Base-by-base conservation (phyloP, 176 grass and related monocot genomes). In the Aechmea fasciata region DNA sequence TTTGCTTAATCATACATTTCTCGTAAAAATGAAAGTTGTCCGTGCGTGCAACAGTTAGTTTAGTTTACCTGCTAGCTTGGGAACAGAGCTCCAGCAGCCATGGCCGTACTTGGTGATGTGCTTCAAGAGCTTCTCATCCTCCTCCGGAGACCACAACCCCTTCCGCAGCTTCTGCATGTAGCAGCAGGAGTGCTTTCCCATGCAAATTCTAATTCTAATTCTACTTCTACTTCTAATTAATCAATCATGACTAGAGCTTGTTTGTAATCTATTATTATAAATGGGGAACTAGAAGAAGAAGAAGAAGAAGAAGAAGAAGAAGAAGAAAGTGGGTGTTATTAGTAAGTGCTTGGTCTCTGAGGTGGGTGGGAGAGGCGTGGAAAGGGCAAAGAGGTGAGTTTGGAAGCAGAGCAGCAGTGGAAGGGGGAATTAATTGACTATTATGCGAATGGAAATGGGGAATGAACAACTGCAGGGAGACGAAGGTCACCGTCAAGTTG, bases 81-180 rank as follows among this genome's bases (percentile, higher is more conserved):
- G 73, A 49, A 75, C 73, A 19, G 73, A 75, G 50, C 73, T 75
- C 73, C 73, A 75, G 23, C 73, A 75, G 41, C 73, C 73, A 75
- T 75, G 62, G 48, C 73, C 73, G 13, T 52, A 11, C 73, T 65
- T 66, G 62, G 63, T 52, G 63, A 75, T 66, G 73, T 75, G 73
- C 12, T 53, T 53, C 11, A 66, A 15, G 12, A 75, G 73, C 73
- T 75, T 75, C 73, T 75, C 73, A 10, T 75, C 73, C 73, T 75
- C 73, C 3, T 75, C 73, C 6, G 73, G 73, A 29, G 73, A 75
- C 73, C 73, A 75, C 3, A 75, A 14, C 9, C 73, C 73, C 13
- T 75, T 75, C 73, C 63, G 51, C 22, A 66, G 62, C 23, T 75
- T 75, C 48, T 75, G 73, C 73, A 65, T 75, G 73, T 75, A 47